Base-by-base conservation (phyloP, 352 stramenopile genomes). In the Phytophthora lateralis region DNA sequence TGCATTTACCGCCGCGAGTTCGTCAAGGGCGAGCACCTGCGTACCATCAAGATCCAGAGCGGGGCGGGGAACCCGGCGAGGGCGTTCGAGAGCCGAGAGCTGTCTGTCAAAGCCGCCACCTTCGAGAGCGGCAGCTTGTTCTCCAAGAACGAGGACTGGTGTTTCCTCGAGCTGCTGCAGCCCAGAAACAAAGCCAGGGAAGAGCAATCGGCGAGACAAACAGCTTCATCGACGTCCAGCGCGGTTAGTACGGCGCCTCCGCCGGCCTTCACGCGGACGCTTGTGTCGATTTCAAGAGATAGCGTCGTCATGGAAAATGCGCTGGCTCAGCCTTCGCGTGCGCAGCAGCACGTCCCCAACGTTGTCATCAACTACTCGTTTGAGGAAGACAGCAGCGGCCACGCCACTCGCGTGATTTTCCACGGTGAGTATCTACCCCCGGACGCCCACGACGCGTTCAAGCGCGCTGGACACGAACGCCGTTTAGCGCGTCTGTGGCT, bases 291-390 rank as follows among this genome's bases (percentile, higher is more conserved):
- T 8, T 41, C 54, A 6, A 58, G 60, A 3, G 57, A 45, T 4
- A 63, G 68, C 17, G 52, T 73, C 17, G 47, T 67, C 9, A 37
- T 58, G 14, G 44, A 59, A 32, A 70, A 60, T 15, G 30, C 32
- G 11, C 43, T 29, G 14, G 1, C 49, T 8, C 18, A 17, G 6
- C 27, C 58, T 11, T 41, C 59, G 18, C 52, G 42, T 14, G 42
- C 54, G 3, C 52, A 55, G n/a, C 63, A 57, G 21, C 60, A 78
- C 24, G 67, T 72, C 18, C 69, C 75, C 10, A 66, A 77, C 42
- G 73, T 86, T 6, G 58, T 79, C 41, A 75, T 75, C 34, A 78
- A 74, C 32, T 83, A 78, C 17, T 69, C 46, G 10, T 82, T 82
- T 21, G 71, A 82, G 32, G 68, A 82, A 61, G 74, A 76, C 24